Evolutionary conservation across 495 filamentous ascomycete genomes (phyloP).

Genomic region (Aspergillus egyptiacus): DNA sequence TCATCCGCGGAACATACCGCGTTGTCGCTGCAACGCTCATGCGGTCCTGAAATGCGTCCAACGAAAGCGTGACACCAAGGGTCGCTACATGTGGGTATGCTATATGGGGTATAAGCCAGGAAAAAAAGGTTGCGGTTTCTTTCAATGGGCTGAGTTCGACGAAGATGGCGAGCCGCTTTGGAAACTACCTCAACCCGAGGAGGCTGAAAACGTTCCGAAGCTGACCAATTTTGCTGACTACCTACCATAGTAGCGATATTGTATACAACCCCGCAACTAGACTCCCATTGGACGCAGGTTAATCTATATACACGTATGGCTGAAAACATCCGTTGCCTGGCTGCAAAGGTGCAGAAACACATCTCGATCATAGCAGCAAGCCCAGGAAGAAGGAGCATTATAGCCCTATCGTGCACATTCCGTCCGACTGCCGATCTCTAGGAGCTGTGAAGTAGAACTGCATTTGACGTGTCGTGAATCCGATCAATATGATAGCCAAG

Average conservation of each 20-base stretch:
- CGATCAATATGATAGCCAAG: neutral
- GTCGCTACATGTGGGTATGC: slow-evolving; percentile 94
- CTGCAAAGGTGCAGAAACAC: neutral
- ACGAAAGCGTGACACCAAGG: slow-evolving; percentile 64
- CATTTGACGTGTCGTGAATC: neutral
- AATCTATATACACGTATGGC: slow-evolving; percentile 1
- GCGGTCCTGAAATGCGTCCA: slow-evolving; percentile 74
- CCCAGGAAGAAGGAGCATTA: neutral
- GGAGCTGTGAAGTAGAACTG: neutral
- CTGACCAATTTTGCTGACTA: slow-evolving; percentile 29
- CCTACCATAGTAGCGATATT: neutral
- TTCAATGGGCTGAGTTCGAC: slow-evolving; percentile 86
- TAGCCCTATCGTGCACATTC: neutral
- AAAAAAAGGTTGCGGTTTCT: slow-evolving; percentile 71
- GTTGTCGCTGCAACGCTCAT: slow-evolving; percentile 62
- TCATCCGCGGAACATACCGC: slow-evolving; percentile 56
- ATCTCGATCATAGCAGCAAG: neutral
- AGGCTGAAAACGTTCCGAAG: slow-evolving; percentile 20
- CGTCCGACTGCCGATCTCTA: neutral
- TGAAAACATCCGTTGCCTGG: neutral
- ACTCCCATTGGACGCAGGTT: slow-evolving; percentile 2
- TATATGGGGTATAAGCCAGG: slow-evolving; percentile 69
- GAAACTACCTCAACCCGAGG: slow-evolving; percentile 19
- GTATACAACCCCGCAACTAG: neutral
- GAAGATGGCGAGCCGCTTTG: slow-evolving; percentile 77